Evolutionary conservation across 1,139 yeast species (phyloP).

Genomic region (Scheffersomyces illinoinensis): DNA sequence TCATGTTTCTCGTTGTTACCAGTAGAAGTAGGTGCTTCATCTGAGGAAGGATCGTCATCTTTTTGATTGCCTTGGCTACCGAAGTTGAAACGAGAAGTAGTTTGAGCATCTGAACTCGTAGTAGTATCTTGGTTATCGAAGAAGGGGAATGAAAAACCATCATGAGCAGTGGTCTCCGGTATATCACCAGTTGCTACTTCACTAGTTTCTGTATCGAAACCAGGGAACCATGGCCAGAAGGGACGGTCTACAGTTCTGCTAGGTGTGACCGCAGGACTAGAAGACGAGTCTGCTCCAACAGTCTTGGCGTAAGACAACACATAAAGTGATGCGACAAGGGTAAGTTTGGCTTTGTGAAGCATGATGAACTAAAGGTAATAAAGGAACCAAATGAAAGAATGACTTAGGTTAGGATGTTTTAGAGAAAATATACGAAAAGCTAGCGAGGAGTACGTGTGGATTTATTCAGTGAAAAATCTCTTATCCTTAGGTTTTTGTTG

Average conservation of each 20-base stretch:
- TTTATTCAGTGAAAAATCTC: neutral
- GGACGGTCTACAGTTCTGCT: neutral
- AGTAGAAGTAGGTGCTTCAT: neutral
- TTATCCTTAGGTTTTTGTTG: neutral
- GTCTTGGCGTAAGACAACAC: constrained; percentile 7
- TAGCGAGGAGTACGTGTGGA: neutral
- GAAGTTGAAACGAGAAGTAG: neutral
- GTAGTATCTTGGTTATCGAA: neutral
- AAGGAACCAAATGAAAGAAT: constrained; percentile 8
- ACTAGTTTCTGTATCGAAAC: neutral
- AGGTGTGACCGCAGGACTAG: neutral
- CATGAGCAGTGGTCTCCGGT: neutral
- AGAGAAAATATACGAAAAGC: constrained; percentile 4
- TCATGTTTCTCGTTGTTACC: neutral
- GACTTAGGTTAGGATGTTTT: constrained; percentile 13
- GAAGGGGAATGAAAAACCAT: neutral
- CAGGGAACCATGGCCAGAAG: neutral
- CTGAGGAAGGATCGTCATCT: neutral
- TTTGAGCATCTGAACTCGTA: neutral
- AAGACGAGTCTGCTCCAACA: constrained; percentile 3
- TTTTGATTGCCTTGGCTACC: neutral
- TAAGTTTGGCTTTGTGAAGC: constrained; percentile 9
- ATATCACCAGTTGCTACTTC: neutral
- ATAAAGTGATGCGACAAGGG: constrained; percentile 5
- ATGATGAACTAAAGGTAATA: constrained; percentile 1